Evolutionary conservation across 768 basidiomycete genomes (phyloP).

Genomic region (Kwoniella mangroviensis): DNA sequence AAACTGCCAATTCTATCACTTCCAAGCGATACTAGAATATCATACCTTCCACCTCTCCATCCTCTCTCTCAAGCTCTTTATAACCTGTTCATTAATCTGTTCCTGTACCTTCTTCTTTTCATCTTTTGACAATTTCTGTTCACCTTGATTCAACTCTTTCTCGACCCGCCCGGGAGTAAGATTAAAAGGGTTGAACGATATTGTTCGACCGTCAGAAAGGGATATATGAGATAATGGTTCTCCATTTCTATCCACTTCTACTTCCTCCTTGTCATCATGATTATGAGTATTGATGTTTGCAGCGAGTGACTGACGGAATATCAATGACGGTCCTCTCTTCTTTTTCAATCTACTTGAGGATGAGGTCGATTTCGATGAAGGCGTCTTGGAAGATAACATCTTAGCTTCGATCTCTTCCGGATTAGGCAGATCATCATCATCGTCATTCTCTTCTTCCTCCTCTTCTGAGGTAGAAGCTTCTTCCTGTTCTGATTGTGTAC

Average conservation of each 20-base stretch:
- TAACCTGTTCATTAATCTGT: slow-evolving; percentile 60
- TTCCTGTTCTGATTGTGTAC: slow-evolving; percentile 15
- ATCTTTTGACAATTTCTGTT: slow-evolving; percentile 22
- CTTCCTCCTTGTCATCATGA: neutral
- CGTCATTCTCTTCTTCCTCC: slow-evolving; percentile 21
- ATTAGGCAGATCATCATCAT: slow-evolving; percentile 52
- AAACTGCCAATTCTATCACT: too few species aligned
- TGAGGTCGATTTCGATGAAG: neutral
- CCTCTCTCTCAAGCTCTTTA: slow-evolving; percentile 35
- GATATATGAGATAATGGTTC: slow-evolving; percentile 20
- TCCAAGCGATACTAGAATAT: neutral
- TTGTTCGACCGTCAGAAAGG: slow-evolving; percentile 71
- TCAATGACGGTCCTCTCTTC: slow-evolving; percentile 50
- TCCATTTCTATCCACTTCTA: slow-evolving; percentile 2
- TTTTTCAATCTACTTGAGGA: slow-evolving; percentile 18
- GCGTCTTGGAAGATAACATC: slow-evolving; percentile 30
- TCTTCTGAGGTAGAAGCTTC: slow-evolving; percentile 15
- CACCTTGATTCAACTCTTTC: slow-evolving; percentile 65
- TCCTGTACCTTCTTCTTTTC: slow-evolving; percentile 44
- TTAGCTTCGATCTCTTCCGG: slow-evolving; percentile 43
- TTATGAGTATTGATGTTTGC: neutral
- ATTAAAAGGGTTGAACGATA: slow-evolving; percentile 83
- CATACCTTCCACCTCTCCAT: slow-evolving; percentile 42
- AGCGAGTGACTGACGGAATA: slow-evolving; percentile 46
- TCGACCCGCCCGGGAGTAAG: slow-evolving; percentile 62